Evolutionary conservation across 2,329 filamentous ascomycete genomes (phyloP).

Genomic region (Colletotrichum scovillei): DNA sequence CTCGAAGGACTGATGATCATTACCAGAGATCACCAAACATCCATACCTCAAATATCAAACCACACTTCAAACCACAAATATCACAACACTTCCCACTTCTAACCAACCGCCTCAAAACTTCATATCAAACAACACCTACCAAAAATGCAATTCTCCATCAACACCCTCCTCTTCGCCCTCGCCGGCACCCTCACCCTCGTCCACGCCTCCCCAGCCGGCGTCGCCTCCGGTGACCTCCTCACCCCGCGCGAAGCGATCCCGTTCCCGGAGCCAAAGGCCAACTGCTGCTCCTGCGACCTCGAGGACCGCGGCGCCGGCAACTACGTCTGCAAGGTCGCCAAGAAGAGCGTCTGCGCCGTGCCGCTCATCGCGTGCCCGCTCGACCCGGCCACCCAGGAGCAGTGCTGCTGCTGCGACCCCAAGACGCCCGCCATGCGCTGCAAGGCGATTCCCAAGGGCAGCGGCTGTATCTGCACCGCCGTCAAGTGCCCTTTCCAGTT

Average conservation of each 20-base stretch:
- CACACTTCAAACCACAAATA: background rate
- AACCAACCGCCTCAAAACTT: background rate
- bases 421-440: constrained; percentile 9
- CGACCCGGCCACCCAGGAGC: constrained; percentile 32
- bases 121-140: background rate
- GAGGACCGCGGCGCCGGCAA: background rate
- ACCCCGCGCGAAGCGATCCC: constrained; percentile 22
- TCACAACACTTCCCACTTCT: background rate
- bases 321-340: constrained; percentile 35
- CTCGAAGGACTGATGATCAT: no score
- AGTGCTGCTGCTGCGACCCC: constrained; percentile 39
- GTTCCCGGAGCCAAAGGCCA: constrained; percentile 3
- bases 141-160: constrained; percentile 34
- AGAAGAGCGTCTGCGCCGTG: constrained; percentile 16
- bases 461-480: constrained; percentile 26
- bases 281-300: constrained; percentile 42
- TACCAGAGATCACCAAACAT: background rate
- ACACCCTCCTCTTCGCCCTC: constrained; percentile 38
- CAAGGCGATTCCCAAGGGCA: constrained; percentile 11
- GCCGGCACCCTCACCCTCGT: constrained; percentile 28
- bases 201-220: constrained; percentile 37
- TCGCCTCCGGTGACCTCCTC: constrained; percentile 26
- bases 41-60: background rate
- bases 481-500: constrained; percentile 34
- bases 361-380: constrained; percentile 37